Conservation (phyloP, 164 flowering plant species). For the grape (Vitis vinifera) region ASM3070453v1 NC_081816.1:9477501-9478000, state of each 20-base stretch:
- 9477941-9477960: not conserved
- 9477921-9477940: not conserved
- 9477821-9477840: no score
- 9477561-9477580: no score
- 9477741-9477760: slow-evolving; percentile 21
- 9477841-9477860: no score
- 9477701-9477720: slow-evolving; percentile 11
- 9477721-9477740: slow-evolving; percentile 15
- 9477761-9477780: slow-evolving; percentile 7
- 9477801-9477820: not conserved
- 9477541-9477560: not conserved
- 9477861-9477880: no score
- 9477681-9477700: not conserved
- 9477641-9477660: no score
- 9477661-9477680: no score
- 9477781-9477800: not conserved
- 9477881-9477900: not conserved
- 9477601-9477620: no score
- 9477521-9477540: not conserved
- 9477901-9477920: not conserved
- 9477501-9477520: not conserved
- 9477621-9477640: no score
- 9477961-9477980: not conserved
- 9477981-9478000: no score
- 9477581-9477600: no score